Base-by-base conservation (phyloP, 352 stramenopile genomes). In the Pythium inflatum region DNA sequence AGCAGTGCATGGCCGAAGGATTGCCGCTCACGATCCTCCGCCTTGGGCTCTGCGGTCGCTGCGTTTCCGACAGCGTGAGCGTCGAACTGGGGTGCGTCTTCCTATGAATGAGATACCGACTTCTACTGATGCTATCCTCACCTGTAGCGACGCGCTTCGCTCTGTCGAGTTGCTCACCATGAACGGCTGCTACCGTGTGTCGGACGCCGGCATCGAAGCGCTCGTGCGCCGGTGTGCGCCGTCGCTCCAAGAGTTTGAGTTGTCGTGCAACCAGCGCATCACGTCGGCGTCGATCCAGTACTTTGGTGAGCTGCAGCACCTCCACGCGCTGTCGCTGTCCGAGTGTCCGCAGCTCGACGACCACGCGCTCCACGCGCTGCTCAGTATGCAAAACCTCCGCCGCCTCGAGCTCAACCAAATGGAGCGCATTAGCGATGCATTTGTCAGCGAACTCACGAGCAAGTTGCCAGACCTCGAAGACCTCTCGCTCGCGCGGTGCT, bases 251-350 rank as follows among this genome's bases (percentile, higher is more conserved):
- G 69, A 80, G 45, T 89, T 95, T 49, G 84, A 92, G 68, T 74
- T 95, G 8, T 92, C 82, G 33, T 93, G 87, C 62, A 93, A 95
- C 68, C 87, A 95, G 58, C 85, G 87, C 0, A 91, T 95, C 70
- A 92, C 81, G 7, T 82, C 88, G 24, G 70, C 79, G 38, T 89
- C 85, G 16, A 91, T 95, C 41, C 77, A 90, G 57, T 89, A 87
- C 45, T 88, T 93, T 56, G 76, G 81, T 30, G 84, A 92, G 46
- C 76, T 93, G 11, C 58, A 88, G 50, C 77, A 90, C 25, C 53
- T 95, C 28, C 74, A 88, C 43, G 81, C 85, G 18, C 66, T 95
- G 20, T 88, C 78, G 9, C 61, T 95, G 14, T 90, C 87, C 12
- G 85, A 95, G 69, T 95, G 87, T 51, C 87, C 85, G 8, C 85